Evolutionary conservation across 495 filamentous ascomycete genomes (phyloP), one percentile per base, ranked within the genome.

Genomic region (Xylaria sp.): DNA sequence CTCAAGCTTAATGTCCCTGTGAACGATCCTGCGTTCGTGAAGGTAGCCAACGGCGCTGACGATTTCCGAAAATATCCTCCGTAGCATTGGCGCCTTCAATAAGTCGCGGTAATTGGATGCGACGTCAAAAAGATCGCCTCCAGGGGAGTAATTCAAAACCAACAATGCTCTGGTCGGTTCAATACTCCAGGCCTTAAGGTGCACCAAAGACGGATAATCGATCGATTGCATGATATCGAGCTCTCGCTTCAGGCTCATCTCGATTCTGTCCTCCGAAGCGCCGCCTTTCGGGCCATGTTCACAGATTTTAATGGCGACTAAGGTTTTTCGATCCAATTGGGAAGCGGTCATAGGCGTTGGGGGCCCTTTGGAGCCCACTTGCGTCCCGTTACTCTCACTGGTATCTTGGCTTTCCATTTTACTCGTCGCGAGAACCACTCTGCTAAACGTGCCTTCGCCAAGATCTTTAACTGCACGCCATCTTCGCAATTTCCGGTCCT

Each of bases 1-100:
- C 83, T 99, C 96, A 61, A 99, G 89, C 81, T 99, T 99, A 77
- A 99, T 97, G 81, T 99, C 96, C 33, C 96, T 90, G 77, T 99
- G 96, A 52, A 97, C 95, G 72, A 99, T 97, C 74, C 87, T 92
- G 75, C 92, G 79, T 37, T 85, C 83, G 81, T 99, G 96, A 40
- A 99, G 84, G 85, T 98, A 97, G 31, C 86, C 87, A 40, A 97
- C 89, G 3, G 97, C 97, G 69, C 87, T 87, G 21, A 97, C 91
- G 71, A 98, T 78, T 79, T 99, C 96, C 15, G 94, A 86, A 80
- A 97, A 97, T 40, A 99, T 95, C 40, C 96, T 89, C 67, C 93
- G 88, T 43, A 97, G 85, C 29, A 98, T 81, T 12, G 82, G 76
- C 0, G 93, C 90, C 26, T 85, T 89, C 43, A 97, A 85, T 0